Conservation (phyloP, 2,329 filamentous ascomycete species). For the Penicillium sp. region DNA sequence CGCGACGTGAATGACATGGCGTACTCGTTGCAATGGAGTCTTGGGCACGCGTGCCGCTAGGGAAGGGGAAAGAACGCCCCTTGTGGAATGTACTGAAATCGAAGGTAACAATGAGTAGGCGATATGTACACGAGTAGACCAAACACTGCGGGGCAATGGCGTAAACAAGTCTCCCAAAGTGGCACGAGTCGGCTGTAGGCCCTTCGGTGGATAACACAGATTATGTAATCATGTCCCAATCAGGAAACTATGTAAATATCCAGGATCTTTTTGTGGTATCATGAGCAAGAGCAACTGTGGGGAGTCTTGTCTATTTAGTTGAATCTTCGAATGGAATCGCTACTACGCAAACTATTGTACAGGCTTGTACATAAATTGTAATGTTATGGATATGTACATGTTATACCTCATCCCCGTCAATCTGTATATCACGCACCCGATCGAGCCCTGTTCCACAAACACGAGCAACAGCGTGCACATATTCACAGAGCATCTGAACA, state of each 20-base stretch:
- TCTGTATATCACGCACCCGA: conserved; percentile 11
- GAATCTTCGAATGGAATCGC: background rate
- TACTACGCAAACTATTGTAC: background rate
- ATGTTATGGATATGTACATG: background rate
- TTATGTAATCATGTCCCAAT: conserved; percentile 26
- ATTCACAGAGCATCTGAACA: conserved; percentile 37
- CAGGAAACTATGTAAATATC: conserved; percentile 12
- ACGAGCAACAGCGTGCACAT: conserved; percentile 21
- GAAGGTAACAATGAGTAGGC: conserved; percentile 14
- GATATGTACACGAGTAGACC: conserved; percentile 16
- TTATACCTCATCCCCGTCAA: conserved; percentile 5
- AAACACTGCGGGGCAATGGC: conserved; percentile 30
- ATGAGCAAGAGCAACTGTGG: no score
- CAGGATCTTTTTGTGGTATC: background rate
- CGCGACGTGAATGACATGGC: conserved; percentile 42
- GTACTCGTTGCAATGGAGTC: conserved; percentile 26
- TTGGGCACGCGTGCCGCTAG: conserved; percentile 34
- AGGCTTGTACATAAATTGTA: background rate
- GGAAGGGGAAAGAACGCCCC: conserved; percentile 28
- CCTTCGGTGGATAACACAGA: background rate
- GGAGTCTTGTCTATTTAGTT: background rate
- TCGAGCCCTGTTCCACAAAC: conserved; percentile 22
- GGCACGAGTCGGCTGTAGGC: conserved; percentile 31
- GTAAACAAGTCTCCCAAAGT: conserved; percentile 48
- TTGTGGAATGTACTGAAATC: conserved; percentile 27